phyloP scores from a whole-genome alignment of 257 asterid species.

The Nicotiana benthamiana region DNA sequence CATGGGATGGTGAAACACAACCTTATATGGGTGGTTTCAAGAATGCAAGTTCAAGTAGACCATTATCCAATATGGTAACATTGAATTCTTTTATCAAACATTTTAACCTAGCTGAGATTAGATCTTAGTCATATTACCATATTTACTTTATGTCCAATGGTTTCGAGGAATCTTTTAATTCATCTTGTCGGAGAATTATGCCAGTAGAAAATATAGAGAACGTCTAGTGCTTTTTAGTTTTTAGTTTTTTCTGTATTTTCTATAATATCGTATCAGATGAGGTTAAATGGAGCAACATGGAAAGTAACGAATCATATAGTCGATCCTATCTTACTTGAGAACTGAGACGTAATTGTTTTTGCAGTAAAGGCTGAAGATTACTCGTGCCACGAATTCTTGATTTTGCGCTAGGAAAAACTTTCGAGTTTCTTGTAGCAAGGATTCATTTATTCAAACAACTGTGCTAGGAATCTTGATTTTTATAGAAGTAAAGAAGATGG shows the following conservation, averaged over 20 bases:
- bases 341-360: not conserved
- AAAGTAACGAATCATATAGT: not conserved
- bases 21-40: conserved; percentile 91
- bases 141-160: no score
- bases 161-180: no score
- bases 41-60: conserved; percentile 82
- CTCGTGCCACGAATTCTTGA: not conserved
- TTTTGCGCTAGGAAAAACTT: not conserved
- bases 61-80: conserved; percentile 78
- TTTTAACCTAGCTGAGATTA: not conserved
- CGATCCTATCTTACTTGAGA: not conserved
- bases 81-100: not conserved
- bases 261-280: no score
- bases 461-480: not conserved
- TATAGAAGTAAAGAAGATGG: not conserved
- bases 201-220: no score
- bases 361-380: not conserved
- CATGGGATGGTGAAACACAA: conserved; percentile 80
- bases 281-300: no score
- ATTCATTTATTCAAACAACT: not conserved
- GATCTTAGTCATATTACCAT: no score
- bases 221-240: no score
- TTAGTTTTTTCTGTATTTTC: no score
- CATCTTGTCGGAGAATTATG: no score
- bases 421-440: not conserved